Percentiles rank a stretch among this genome's conserved stretches.
phyloP scores from a whole-genome alignment of 257 asterid genomes.

The Leonotis leonurus region DNA sequence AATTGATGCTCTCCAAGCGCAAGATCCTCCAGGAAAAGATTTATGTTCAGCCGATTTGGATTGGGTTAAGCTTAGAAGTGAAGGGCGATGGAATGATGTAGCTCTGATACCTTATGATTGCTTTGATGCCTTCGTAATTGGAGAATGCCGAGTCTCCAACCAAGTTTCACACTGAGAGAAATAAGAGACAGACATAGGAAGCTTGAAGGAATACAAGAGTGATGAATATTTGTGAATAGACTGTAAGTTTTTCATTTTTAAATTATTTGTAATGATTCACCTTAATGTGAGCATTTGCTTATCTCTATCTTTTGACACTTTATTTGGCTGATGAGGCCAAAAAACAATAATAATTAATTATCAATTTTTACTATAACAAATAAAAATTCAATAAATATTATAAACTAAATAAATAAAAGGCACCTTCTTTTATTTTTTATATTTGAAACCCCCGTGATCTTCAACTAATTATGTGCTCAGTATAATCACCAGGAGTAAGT shows the following conservation, averaged over 20 bases:
- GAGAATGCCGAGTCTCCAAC: constrained; percentile 95
- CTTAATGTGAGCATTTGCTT: background rate
- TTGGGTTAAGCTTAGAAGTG: constrained; percentile 62
- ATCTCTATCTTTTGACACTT: background rate
- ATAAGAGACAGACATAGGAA: constrained; percentile 48
- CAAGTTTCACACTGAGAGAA: constrained; percentile 86
- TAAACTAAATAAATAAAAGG: no score
- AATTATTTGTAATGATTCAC: background rate
- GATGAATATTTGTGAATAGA: constrained; percentile 83
- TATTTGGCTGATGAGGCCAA: no score
- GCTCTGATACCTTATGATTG: constrained; percentile 82
- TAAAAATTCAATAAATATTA: no score
- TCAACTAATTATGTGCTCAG: no score
- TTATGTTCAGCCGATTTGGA: constrained; percentile 72
- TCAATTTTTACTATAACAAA: no score
- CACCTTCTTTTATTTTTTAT: no score
- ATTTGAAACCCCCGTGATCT: no score
- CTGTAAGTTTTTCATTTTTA: constrained; percentile 39
- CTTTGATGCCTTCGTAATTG: constrained; percentile 86
- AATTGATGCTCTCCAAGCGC: constrained; percentile 49
- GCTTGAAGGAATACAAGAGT: constrained; percentile 50
- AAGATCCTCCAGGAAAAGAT: constrained; percentile 84
- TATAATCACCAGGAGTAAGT: no score
- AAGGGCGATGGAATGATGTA: constrained; percentile 66
- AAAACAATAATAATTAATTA: no score